Conservation (phyloP, 179 eudicot genomes). For the Drosera spatulata region DNA sequence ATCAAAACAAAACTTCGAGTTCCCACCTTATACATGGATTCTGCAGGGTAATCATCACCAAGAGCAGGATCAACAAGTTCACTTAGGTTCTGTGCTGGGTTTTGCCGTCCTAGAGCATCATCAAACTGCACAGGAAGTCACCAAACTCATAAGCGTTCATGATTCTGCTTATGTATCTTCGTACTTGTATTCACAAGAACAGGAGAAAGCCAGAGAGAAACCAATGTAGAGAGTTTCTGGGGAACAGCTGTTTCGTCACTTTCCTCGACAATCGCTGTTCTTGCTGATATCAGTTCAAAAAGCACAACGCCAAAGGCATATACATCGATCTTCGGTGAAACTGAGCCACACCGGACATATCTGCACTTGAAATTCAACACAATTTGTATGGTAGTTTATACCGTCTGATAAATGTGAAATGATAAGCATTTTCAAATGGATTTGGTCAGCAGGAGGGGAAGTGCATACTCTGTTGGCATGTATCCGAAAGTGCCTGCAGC, state of each 20-base stretch:
- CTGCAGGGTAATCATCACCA: constrained; percentile 35
- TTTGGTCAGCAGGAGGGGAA: too few relatives aligned
- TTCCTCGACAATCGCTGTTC: constrained; percentile 31
- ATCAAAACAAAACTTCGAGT: not conserved
- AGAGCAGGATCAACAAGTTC: constrained; percentile 51
- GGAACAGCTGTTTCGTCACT: constrained; percentile 16
- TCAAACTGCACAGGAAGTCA: constrained; percentile 31
- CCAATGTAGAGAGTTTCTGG: constrained; percentile 33
- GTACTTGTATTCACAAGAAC: not conserved
- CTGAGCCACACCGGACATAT: constrained; percentile 36
- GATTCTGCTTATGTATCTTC: too few relatives aligned
- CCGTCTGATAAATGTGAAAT: not conserved
- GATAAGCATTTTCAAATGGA: not conserved
- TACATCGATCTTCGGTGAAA: constrained; percentile 41
- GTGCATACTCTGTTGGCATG: too few relatives aligned
- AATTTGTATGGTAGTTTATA: not conserved
- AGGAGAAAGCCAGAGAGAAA: not conserved
- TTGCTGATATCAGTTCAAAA: constrained; percentile 46
- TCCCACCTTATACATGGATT: constrained; percentile 35
- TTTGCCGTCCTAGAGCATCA: constrained; percentile 22
- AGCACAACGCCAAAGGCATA: constrained; percentile 53
- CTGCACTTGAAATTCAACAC: constrained; percentile 8
- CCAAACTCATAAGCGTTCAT: not conserved
- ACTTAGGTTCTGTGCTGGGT: constrained; percentile 21
- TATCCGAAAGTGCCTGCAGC: too few relatives aligned